phyloP scores from a whole-genome alignment of 768 basidiomycete species.

The Auriculariales sp. region DNA sequence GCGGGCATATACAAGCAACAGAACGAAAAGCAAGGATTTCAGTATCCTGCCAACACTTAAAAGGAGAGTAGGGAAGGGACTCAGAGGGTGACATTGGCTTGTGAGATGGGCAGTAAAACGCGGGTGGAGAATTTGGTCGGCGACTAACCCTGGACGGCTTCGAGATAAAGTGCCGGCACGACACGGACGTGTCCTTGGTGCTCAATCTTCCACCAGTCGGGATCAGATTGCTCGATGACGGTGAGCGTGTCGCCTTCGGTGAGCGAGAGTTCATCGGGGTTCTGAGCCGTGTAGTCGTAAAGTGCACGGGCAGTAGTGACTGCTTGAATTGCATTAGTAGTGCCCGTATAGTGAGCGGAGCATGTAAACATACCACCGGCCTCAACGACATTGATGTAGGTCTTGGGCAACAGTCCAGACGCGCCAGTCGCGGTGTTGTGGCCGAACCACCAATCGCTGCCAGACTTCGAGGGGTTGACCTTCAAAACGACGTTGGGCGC shows the following conservation, averaged over 20 bases:
- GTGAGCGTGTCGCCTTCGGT: conserved; percentile 61
- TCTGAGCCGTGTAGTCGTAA: conserved; percentile 58
- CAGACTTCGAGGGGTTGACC: conserved; percentile 76
- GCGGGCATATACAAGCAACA: conserved; percentile 24
- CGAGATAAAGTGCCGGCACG: conserved; percentile 85
- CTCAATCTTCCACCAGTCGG: conserved; percentile 96
- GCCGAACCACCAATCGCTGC: conserved; percentile 91
- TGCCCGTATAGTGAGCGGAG: background rate
- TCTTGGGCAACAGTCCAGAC: conserved; percentile 80
- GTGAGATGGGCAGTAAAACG: too few relatives aligned
- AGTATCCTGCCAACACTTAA: conserved; percentile 51
- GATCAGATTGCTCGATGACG: conserved; percentile 72
- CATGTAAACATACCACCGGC: conserved; percentile 32
- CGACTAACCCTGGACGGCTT: conserved; percentile 82
- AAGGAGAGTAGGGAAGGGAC: conserved; percentile 48
- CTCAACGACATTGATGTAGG: conserved; percentile 65
- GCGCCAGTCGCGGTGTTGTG: conserved; percentile 46
- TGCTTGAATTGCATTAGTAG: conserved; percentile 4
- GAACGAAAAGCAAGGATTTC: conserved; percentile 48
- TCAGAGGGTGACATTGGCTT: conserved; percentile 19
- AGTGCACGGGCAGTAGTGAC: conserved; percentile 51
- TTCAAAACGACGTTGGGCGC: conserved; percentile 59
- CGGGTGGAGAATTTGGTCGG: conserved; percentile 5
- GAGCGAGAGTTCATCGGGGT: conserved; percentile 75
- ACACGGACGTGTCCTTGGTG: conserved; percentile 72